phyloP scores from a whole-genome alignment of 1,139 yeast genomes.

The Yamadazyma mexicana region DNA sequence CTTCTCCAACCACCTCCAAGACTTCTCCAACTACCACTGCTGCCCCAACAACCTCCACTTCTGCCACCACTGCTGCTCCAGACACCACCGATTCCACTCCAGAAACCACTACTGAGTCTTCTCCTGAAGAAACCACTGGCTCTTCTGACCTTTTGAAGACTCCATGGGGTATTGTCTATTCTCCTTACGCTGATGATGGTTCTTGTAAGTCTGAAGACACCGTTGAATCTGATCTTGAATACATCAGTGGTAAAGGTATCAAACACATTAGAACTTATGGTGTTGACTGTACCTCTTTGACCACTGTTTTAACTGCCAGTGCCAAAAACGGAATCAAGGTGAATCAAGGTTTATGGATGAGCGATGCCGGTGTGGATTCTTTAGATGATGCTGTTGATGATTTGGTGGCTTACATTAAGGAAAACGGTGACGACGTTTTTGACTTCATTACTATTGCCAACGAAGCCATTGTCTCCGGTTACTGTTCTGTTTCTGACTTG shows the following conservation, averaged over 20 bases:
- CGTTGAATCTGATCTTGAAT: slow-evolving; percentile 59
- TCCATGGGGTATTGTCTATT: slow-evolving; percentile 69
- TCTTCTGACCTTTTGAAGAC: slow-evolving; percentile 19
- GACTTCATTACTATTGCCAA: slow-evolving; percentile 80
- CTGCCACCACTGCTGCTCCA: slow-evolving; percentile 18
- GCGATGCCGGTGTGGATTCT: slow-evolving; percentile 60
- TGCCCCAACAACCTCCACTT: slow-evolving; percentile 10
- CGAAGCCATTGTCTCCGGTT: slow-evolving; percentile 74
- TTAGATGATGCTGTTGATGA: slow-evolving; percentile 59
- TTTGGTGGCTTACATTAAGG: slow-evolving; percentile 52
- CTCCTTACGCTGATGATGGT: slow-evolving; percentile 73
- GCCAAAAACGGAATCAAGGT: slow-evolving; percentile 63
- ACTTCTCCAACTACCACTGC: slow-evolving; percentile 6
- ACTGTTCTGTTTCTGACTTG: slow-evolving; percentile 57
- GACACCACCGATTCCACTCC: slow-evolving; percentile 18
- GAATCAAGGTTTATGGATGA: slow-evolving; percentile 87
- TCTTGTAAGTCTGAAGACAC: slow-evolving; percentile 60
- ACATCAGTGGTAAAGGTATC: slow-evolving; percentile 63
- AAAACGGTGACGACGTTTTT: slow-evolving; percentile 67
- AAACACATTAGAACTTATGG: slow-evolving; percentile 73
- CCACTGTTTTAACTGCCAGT: slow-evolving; percentile 65
- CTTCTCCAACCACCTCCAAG: slow-evolving; percentile 6
- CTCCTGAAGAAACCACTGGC: slow-evolving; percentile 14
- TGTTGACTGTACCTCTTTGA: slow-evolving; percentile 74
- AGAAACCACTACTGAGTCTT: slow-evolving; percentile 16